phyloP scores from a whole-genome alignment of 1,284 basidiomycete genomes.

The Cutaneotrichosporon cavernicola region DNA sequence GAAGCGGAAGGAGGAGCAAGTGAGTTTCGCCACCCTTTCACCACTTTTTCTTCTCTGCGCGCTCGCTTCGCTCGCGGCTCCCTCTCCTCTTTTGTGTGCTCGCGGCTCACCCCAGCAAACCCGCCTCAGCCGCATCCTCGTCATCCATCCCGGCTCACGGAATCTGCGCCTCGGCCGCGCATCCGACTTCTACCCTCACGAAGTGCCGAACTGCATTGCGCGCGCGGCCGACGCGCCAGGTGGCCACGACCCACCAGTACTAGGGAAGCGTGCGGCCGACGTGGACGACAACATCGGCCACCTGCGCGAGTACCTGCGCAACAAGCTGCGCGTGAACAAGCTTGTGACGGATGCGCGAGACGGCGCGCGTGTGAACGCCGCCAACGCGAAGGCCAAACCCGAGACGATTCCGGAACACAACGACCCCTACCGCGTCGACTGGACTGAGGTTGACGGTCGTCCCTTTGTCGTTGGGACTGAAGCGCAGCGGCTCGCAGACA shows the following conservation, averaged over 20 bases:
- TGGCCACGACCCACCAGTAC: conserved; percentile 32
- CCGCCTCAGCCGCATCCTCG: conserved; percentile 58
- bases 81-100: no score
- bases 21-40: not conserved
- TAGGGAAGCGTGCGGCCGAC: conserved; percentile 35
- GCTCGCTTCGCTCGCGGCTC: not conserved
- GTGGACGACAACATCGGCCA: conserved; percentile 71
- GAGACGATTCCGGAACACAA: conserved; percentile 78
- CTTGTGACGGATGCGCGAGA: conserved; percentile 72
- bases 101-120: conserved; percentile 5
- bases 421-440: conserved; percentile 75
- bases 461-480: conserved; percentile 53
- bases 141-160: conserved; percentile 92
- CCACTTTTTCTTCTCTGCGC: not conserved
- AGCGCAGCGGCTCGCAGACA: conserved; percentile 69
- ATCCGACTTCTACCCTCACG: conserved; percentile 62
- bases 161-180: conserved; percentile 84
- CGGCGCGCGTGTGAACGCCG: conserved; percentile 68
- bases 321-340: conserved; percentile 85
- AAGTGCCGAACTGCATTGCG: conserved; percentile 52
- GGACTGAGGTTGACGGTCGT: conserved; percentile 60
- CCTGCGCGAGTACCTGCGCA: conserved; percentile 70
- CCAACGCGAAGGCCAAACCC: conserved; percentile 58
- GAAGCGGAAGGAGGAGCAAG: conserved; percentile 8
- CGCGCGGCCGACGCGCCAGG: conserved; percentile 27